Evolutionary conservation across 2,329 filamentous ascomycete genomes (phyloP), one percentile per base, ranked within the genome.

Genomic region (Ophiobolus disseminans): DNA sequence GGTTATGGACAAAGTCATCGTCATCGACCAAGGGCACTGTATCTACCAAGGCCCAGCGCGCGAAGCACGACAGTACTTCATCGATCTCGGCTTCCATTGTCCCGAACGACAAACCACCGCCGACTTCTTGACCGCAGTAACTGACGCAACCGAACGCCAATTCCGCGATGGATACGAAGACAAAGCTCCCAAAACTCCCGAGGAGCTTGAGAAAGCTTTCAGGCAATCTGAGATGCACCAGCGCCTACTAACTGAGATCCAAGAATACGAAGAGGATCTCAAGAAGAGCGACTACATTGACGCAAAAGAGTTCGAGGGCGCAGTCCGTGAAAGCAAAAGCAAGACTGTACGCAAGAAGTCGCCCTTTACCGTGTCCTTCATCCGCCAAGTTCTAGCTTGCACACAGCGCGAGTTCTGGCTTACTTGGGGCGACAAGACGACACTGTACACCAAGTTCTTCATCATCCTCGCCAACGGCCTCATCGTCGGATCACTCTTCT

Each of bases 401-500:
- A 88, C 87, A 0, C 80, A 85, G 57, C 82, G 90, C 32, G 89
- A 94, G 70, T 86, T 90, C 50, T 91, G 89, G 87, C 81, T 95
- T 22, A 82, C 91, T 21, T 82, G 83, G 66, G 89, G 89, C 30
- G 89, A 95, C 72, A 86, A 81, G 50, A 86, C 85, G 1, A 87
- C 88, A 0, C 78, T 94, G 1, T 58, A 57, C 69, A 93, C 89
- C 31, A 94, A 93, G 58, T 80, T 88, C 50, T 88, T 91, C 72
- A 90, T 91, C 66, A 89, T 91, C 61, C 73, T 93, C 48, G 82
- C 86, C 48, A 89, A 90, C 68, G 82, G 74, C 45, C 78, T 95
- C 8, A 89, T 95, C 53, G 86, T 92, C 44, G 87, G 89, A 1
- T 90, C 87, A 2, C 78, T 94, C 14, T 94, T 94, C 74, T 90